phyloP scores from a whole-genome alignment of 805 yeast genomes.

The Groenewaldozyma tartarivorans region DNA sequence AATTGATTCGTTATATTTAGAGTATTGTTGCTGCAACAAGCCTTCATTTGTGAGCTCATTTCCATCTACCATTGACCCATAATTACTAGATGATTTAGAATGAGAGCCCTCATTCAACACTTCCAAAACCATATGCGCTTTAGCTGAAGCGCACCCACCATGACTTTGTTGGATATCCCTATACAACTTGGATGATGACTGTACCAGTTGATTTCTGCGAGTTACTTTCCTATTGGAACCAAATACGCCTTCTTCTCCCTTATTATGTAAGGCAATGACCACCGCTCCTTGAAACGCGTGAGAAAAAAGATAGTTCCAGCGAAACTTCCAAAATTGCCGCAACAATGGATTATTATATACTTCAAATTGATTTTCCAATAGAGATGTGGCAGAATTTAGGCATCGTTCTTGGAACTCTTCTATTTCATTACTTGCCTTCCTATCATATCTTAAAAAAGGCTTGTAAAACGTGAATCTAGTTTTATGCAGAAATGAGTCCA shows the following conservation, averaged over 20 bases:
- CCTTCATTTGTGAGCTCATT: too few species aligned
- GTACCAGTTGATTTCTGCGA: constrained; percentile 5
- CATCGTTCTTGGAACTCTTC: constrained; percentile 5
- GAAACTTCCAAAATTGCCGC: constrained; percentile 5
- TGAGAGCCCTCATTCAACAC: constrained; percentile 4
- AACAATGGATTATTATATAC: neutral
- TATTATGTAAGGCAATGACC: constrained; percentile 3
- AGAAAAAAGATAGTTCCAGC: constrained; percentile 11
- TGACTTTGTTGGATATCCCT: constrained; percentile 4
- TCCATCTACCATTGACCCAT: too few species aligned
- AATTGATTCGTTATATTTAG: too few species aligned
- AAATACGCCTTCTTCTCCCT: too few species aligned
- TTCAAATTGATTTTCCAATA: constrained; percentile 9
- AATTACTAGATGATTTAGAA: too few species aligned
- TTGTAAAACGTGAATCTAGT: constrained; percentile 7
- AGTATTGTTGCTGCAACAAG: too few species aligned
- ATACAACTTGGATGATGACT: constrained; percentile 5
- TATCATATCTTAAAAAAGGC: constrained; percentile 4
- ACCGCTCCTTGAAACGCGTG: constrained; percentile 11
- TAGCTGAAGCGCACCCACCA: constrained; percentile 11
- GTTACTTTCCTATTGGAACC: neutral
- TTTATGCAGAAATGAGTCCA: constrained; percentile 11
- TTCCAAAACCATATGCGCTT: constrained; percentile 8
- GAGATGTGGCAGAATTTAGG: constrained; percentile 6
- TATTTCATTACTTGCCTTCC: neutral